Percentiles rank a stretch among this genome's conserved stretches.
phyloP scores from a whole-genome alignment of 2,329 filamentous ascomycete genomes.

The Alternaria triticimaculans region DNA sequence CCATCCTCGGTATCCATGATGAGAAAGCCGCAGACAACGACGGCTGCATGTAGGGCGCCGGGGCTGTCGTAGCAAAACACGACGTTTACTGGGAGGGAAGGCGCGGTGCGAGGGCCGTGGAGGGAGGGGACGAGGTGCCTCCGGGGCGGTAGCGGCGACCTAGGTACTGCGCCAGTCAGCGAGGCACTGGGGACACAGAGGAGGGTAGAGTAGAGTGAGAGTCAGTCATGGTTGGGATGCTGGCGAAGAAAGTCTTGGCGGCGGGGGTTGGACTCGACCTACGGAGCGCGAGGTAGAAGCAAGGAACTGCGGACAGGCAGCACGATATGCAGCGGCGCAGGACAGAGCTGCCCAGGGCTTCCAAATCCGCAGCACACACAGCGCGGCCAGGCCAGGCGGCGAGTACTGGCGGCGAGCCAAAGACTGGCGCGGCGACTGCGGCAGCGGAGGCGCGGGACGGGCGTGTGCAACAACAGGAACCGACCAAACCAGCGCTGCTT shows the following conservation, averaged over 20 bases:
- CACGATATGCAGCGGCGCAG: constrained; percentile 46
- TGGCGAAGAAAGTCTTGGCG: constrained; percentile 26
- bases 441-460: constrained; percentile 25
- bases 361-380: constrained; percentile 18
- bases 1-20: constrained; percentile 88
- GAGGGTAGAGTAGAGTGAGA: constrained; percentile 7
- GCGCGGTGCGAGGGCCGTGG: constrained; percentile 15
- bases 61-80: constrained; percentile 2
- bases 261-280: constrained; percentile 24
- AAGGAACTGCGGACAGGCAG: constrained; percentile 33
- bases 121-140: constrained; percentile 26
- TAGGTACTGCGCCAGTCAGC: constrained; percentile 33
- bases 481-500: constrained; percentile 19
- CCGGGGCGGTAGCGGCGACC: constrained; percentile 30
- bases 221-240: constrained; percentile 13
- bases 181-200: constrained; percentile 1
- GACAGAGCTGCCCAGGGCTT: constrained; percentile 29
- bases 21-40: constrained; percentile 33
- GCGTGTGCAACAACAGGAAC: constrained; percentile 23
- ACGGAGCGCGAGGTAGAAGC: constrained; percentile 12
- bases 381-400: constrained; percentile 32
- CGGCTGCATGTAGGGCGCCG: constrained; percentile 43
- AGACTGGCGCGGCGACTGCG: constrained; percentile 37
- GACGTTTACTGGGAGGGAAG: constrained; percentile 9
- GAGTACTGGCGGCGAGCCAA: constrained; percentile 31